Conservation (phyloP, 2,329 filamentous ascomycete species). For the Ilyonectria mors-panacis region DNA sequence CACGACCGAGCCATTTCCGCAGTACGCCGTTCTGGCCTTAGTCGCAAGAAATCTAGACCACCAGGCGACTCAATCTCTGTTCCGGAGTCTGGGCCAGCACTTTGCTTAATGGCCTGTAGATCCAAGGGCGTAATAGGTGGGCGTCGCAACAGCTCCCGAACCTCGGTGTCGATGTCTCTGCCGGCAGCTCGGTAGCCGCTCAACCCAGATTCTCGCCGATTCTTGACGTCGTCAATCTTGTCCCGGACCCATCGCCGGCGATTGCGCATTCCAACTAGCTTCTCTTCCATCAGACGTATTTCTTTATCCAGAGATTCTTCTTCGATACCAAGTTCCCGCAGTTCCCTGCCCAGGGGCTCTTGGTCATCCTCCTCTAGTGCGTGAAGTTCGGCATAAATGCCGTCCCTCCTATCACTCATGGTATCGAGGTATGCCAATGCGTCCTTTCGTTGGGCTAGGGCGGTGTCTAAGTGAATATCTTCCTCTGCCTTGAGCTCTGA, state of each 20-base stretch:
- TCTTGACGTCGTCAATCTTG: conserved; percentile 74
- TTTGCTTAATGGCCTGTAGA: conserved; percentile 56
- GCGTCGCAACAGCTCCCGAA: conserved; percentile 70
- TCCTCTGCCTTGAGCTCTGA: conserved; percentile 79
- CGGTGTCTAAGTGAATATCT: conserved; percentile 70
- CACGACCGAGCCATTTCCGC: conserved; percentile 79
- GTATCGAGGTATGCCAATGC: conserved; percentile 71
- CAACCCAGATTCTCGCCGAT: conserved; percentile 77
- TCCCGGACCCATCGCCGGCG: conserved; percentile 72
- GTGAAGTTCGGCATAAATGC: conserved; percentile 66
- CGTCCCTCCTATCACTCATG: conserved; percentile 65
- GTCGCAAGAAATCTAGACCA: conserved; percentile 69
- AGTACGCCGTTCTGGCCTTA: conserved; percentile 77
- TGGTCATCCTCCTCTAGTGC: conserved; percentile 69
- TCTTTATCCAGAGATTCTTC: conserved; percentile 69
- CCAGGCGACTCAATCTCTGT: conserved; percentile 50
- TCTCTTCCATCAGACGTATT: conserved; percentile 76
- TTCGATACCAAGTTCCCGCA: conserved; percentile 72
- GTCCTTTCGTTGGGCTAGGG: conserved; percentile 69
- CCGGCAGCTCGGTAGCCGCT: conserved; percentile 80
- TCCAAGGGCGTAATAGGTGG: conserved; percentile 71
- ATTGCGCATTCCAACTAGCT: conserved; percentile 72
- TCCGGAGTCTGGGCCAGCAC: conserved; percentile 29
- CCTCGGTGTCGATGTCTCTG: conserved; percentile 74
- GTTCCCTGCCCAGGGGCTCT: conserved; percentile 72